Evolutionary conservation across 345 rosid species (phyloP), one percentile per base, ranked within the genome.

Genomic region (Eucalyptus victrix): DNA sequence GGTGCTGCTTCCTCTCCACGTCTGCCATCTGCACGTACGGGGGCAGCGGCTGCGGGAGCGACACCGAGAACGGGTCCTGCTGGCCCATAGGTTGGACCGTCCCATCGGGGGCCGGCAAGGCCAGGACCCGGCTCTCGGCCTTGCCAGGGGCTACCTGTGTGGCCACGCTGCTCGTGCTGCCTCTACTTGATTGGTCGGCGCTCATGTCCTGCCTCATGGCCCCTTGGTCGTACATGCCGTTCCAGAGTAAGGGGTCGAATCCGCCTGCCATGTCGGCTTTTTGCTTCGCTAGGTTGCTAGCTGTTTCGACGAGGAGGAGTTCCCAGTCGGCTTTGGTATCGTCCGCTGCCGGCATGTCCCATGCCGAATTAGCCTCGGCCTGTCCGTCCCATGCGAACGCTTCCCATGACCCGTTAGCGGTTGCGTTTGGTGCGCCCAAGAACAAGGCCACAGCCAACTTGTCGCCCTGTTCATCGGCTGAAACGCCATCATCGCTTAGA

Each of bases 321-420:
- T 97, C 99, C 99, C 99, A 97, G 93, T 95, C 99, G 40, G 95
- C 97, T 87, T 96, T 97, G 51, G 95, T 97, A 6, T 87, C 90
- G 87, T 97, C 99, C 1, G 97, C 97, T 34, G 97, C 98, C 6
- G 97, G 96, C 32, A 87, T 94, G 89, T 93, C 93, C 97, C 97
- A 94, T 19, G 97, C 94, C 1, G 95, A 95, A 28, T 95, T 94
- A 32, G 94, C 92, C 72, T 89, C 93, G 37, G 90, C 89, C 76
- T 91, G 92, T 72, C 95, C 97, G 65, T 95, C 28, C 4, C 95
- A 92, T 2, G 95, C 94, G 93, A 97, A 97, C 42, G 95, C 94
- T 93, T 95, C 97, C 98, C 99, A 97, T 5, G 96, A 94, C 34
- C 97, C 97, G 72, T 96, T 94, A 58, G 88, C 88, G 86, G 58